These are phyloP conservation scores for Coprinopsis marcescibilis DNA, from an alignment of 768 basidiomycete genomes.

Conservation along the genomic window DNA sequence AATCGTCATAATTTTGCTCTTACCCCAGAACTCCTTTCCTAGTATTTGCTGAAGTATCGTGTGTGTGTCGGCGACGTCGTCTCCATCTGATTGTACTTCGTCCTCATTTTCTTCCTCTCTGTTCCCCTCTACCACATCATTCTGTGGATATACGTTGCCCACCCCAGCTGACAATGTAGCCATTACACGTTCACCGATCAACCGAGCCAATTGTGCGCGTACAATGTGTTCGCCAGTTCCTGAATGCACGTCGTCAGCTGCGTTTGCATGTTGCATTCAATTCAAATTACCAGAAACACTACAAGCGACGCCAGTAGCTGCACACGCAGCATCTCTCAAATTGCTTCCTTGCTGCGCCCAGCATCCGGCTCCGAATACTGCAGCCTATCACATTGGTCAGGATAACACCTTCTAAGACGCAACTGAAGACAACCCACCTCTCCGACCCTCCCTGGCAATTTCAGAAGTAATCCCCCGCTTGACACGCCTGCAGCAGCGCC, in stretches of 20 bases:
- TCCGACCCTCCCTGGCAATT: constrained; percentile 67
- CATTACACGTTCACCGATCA: constrained; percentile 38
- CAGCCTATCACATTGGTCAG: constrained; percentile 40
- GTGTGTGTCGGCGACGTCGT: constrained; percentile 41
- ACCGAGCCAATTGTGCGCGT: constrained; percentile 47
- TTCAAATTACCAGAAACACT: constrained; percentile 57
- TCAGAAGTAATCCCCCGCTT: constrained; percentile 77
- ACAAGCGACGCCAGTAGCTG: constrained; percentile 45
- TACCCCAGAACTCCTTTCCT: constrained; percentile 45
- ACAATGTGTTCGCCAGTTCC: constrained; percentile 73
- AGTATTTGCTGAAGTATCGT: constrained; percentile 42
- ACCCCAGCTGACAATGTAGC: constrained; percentile 17
- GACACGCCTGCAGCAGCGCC: constrained; percentile 70
- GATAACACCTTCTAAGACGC: background rate
- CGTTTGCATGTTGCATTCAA: background rate
- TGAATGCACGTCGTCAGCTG: constrained; percentile 20
- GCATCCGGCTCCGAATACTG: constrained; percentile 68
- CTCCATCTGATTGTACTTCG: background rate
- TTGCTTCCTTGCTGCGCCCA: constrained; percentile 47
- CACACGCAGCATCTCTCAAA: background rate
- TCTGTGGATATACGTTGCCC: background rate
- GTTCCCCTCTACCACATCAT: constrained; percentile 19
- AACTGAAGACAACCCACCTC: constrained; percentile 41
- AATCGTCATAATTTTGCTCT: too few relatives aligned
- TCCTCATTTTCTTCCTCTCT: background rate